Conservation (phyloP, 2,329 filamentous ascomycete species). For the Cryphonectria naterciae region DNA sequence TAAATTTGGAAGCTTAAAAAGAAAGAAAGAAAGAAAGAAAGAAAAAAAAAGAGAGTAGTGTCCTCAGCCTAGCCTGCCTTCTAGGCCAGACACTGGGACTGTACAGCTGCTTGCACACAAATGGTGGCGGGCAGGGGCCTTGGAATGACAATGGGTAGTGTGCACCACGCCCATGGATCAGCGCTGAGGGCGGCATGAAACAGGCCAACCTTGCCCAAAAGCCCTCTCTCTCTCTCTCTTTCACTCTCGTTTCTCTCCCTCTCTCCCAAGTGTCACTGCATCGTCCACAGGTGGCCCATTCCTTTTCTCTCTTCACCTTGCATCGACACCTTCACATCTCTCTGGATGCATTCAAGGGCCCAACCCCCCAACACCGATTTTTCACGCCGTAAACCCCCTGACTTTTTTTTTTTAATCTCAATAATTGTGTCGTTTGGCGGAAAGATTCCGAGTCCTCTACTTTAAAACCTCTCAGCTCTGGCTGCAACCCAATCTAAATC, state of each 20-base stretch:
- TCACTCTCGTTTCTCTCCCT: background rate
- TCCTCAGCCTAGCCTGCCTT: background rate
- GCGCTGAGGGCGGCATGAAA: conserved; percentile 16
- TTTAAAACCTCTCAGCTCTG: background rate
- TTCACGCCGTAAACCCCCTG: too few species aligned
- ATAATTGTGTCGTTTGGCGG: background rate
- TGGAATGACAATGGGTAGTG: conserved; percentile 3
- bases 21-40: background rate
- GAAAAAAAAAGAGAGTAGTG: background rate
- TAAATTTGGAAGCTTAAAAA: background rate
- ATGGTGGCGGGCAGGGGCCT: background rate
- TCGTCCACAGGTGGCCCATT: background rate
- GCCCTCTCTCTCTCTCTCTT: background rate
- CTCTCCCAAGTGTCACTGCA: background rate
- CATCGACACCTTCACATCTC: conserved; percentile 5
- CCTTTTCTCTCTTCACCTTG: background rate
- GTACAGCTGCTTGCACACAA: background rate
- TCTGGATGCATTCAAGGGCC: background rate
- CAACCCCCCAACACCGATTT: background rate
- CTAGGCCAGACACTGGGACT: background rate
- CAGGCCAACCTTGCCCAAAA: conserved; percentile 8
- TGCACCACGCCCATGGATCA: background rate
- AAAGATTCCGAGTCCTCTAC: background rate
- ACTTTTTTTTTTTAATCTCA: too few species aligned
- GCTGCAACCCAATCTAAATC: background rate